phyloP scores from a whole-genome alignment of 805 yeast species.

The Saccharomycopsis sp. region DNA sequence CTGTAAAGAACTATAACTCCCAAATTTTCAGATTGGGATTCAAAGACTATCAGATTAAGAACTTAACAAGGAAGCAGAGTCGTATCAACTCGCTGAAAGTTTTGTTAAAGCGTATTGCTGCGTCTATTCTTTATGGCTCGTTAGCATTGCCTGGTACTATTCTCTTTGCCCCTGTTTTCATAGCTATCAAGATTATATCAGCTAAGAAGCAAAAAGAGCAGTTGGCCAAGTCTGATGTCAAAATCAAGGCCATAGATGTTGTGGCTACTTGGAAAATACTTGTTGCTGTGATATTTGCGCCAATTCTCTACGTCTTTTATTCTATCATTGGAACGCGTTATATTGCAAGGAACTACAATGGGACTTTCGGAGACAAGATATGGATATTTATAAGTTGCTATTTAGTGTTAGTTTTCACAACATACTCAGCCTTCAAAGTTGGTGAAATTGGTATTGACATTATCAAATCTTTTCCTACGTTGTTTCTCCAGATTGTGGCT shows the following conservation, averaged over 20 bases:
- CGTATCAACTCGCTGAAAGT: constrained; percentile 26
- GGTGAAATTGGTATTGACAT: constrained; percentile 94
- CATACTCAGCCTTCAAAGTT: constrained; percentile 83
- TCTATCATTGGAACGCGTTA: constrained; percentile 49
- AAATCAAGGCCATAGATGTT: constrained; percentile 87
- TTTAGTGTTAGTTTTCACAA: constrained; percentile 60
- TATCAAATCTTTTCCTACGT: constrained; percentile 74
- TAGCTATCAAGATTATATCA: constrained; percentile 70
- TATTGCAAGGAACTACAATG: constrained; percentile 31
- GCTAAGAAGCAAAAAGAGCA: constrained; percentile 69
- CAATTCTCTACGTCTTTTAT: constrained; percentile 74
- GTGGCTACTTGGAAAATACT: constrained; percentile 96
- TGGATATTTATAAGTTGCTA: constrained; percentile 48
- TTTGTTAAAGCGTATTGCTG: constrained; percentile 49
- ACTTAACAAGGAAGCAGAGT: constrained; percentile 3
- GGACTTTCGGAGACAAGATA: constrained; percentile 23
- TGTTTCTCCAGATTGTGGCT: constrained; percentile 39
- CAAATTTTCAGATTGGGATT: constrained; percentile 55
- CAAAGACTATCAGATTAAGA: constrained; percentile 47
- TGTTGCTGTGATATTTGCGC: constrained; percentile 84
- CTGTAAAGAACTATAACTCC: constrained; percentile 66
- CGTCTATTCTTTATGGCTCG: constrained; percentile 48
- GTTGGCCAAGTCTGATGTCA: constrained; percentile 79
- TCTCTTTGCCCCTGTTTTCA: constrained; percentile 82
- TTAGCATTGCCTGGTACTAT: constrained; percentile 85